Evolutionary conservation across 352 stramenopile species (phyloP), one percentile per base, ranked within the genome.

Genomic region (Lagenidium sp.): DNA sequence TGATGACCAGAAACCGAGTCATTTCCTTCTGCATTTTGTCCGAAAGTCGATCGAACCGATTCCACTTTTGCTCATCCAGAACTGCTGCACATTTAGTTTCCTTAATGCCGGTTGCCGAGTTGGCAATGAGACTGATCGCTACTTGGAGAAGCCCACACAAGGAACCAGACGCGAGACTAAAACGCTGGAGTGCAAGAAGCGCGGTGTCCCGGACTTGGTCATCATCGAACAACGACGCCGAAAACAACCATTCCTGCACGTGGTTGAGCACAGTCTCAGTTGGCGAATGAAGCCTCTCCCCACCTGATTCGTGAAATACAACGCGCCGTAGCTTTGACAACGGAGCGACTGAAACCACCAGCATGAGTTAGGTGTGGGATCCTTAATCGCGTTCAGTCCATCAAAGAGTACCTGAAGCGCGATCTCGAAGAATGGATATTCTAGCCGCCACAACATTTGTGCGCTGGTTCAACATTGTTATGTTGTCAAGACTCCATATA

Each of bases 141-240:
- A 94, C 34, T 19, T 87, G 69, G 16, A 94, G 24, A 6, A 94
- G 51, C 5, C 75, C 75, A 42, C 80, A 93, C 8, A 94, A 57
- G 4, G 82, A 94, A 11, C 82, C 82, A 10, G 75, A 91, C 22
- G 76, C 71, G 6, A 94, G 63, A 16, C 68, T 58, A 20, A 94
- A 24, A 18, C 61, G 68, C 34, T 89, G 60, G 1, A 91, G 53
- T 13, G 68, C 74, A 41, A 74, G 39, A 6, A 90, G 47, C 0
- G 79, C 69, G 3, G 83, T 60, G 41, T 88, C 71, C 24, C 82
- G 72, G 6, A 90, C 54, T 20, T 68, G 53, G 24, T 53, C 32
- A 1, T 57, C 54, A 3, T 55, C 29, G 8, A 77, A 91, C 5
- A 74, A 44, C 5, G 77, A 71, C 8, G 77, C 76, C 29, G 71